phyloP scores from a whole-genome alignment of 2,329 filamentous ascomycete genomes.

The Ophiostoma sp. region DNA sequence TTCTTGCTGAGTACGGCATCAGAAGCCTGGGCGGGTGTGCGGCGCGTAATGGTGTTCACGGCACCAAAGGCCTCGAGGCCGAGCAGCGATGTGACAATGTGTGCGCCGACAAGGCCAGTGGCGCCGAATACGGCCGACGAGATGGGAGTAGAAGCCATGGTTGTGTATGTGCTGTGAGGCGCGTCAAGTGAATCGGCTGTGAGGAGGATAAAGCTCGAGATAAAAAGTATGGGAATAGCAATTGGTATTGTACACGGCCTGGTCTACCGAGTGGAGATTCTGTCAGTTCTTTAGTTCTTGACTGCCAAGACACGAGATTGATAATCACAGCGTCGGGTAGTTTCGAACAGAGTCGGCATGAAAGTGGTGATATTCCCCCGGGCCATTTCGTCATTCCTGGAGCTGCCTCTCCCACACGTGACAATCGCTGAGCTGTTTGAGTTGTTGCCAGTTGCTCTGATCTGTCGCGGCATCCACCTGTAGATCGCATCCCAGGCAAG shows the following conservation, averaged over 20 bases:
- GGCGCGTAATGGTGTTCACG: constrained; percentile 62
- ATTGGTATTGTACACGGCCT: neutral
- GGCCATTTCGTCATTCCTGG: neutral
- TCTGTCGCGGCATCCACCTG: neutral
- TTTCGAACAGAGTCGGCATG: neutral
- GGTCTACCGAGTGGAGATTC: neutral
- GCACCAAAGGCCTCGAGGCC: constrained; percentile 45
- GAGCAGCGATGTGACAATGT: constrained; percentile 66
- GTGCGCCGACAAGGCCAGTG: constrained; percentile 64
- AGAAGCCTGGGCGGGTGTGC: constrained; percentile 50
- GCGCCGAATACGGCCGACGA: constrained; percentile 51
- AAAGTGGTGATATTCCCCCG: neutral
- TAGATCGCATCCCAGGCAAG: neutral
- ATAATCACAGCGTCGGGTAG: neutral
- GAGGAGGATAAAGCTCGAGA: neutral
- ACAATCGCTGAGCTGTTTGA: neutral
- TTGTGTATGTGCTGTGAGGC: neutral
- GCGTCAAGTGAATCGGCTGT: neutral
- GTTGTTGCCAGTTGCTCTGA: neutral
- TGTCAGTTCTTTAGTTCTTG: neutral
- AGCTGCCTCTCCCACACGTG: neutral
- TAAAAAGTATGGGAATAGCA: neutral
- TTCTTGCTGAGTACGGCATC: constrained; percentile 56
- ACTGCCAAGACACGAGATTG: too few relatives aligned
- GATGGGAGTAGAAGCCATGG: constrained; percentile 20